Evolutionary conservation across 2,329 filamentous ascomycete genomes (phyloP).

Genomic region (Botryotinia globosa): DNA sequence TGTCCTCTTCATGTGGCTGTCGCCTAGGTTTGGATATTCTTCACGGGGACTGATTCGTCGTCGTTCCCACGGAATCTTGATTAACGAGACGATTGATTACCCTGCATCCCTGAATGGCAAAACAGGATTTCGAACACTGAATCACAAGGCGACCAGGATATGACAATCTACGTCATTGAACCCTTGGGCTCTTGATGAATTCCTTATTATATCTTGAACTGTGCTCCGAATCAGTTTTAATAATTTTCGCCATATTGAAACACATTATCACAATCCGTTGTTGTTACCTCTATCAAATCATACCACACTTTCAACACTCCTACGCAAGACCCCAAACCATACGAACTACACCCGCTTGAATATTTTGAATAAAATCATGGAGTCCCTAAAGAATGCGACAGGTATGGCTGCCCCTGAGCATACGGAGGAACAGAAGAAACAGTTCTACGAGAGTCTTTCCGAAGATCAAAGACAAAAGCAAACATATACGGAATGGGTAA

Average conservation of each 20-base stretch:
- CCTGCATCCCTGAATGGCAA: slow-evolving; percentile 10
- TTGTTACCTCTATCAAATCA: neutral
- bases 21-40: too few species aligned
- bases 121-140: slow-evolving; percentile 10
- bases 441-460: slow-evolving; percentile 26
- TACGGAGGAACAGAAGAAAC: slow-evolving; percentile 28
- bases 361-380: neutral
- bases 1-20: neutral
- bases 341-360: neutral
- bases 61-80: neutral
- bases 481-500: slow-evolving; percentile 51
- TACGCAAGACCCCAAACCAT: neutral
- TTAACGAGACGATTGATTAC: neutral
- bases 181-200: neutral
- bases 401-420: slow-evolving; percentile 1
- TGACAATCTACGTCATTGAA: slow-evolving; percentile 5
- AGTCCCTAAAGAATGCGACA: slow-evolving; percentile 8
- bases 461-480: slow-evolving; percentile 28
- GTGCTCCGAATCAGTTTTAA: neutral
- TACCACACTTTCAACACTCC: neutral
- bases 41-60: neutral
- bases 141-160: slow-evolving; percentile 4
- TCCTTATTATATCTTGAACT: neutral
- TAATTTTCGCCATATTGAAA: neutral
- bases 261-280: neutral